These are phyloP conservation scores for Stachybotrys elegans DNA, from an alignment of 2,329 filamentous ascomycete species.

Conservation along the genomic window DNA sequence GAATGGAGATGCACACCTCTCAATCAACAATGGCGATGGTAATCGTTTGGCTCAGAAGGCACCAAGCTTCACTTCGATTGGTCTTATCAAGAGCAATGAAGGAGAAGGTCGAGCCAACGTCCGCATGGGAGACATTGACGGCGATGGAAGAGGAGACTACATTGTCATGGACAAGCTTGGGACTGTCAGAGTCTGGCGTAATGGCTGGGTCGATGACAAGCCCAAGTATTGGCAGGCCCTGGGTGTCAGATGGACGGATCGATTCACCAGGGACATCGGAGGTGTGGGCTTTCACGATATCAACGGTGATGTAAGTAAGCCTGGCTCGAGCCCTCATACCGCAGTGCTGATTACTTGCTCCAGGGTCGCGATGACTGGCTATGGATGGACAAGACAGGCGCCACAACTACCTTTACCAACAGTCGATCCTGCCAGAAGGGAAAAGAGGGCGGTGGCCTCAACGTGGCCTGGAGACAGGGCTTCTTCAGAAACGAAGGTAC, in stretches of 20 bases:
- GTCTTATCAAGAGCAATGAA: background rate
- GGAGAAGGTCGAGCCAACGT: background rate
- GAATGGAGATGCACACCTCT: background rate
- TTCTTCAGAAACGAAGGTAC: no score
- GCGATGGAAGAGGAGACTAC: conserved; percentile 9
- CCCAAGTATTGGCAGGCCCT: conserved; percentile 26
- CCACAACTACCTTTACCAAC: conserved; percentile 15
- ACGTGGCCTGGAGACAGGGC: no score
- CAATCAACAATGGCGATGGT: conserved; percentile 9
- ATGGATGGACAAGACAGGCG: conserved; percentile 13
- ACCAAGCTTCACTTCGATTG: conserved; percentile 4
- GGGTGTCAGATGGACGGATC: no score
- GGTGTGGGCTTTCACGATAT: no score
- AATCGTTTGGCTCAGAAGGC: no score
- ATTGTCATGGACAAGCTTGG: conserved; percentile 5
- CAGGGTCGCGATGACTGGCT: conserved; percentile 7
- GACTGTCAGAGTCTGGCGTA: conserved; percentile 6
- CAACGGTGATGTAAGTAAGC: background rate
- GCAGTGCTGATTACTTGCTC: no score
- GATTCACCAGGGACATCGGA: no score
- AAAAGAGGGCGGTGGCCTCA: background rate
- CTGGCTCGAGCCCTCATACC: no score
- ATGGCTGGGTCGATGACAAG: conserved; percentile 4
- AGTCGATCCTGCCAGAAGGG: conserved; percentile 2
- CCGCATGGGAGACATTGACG: conserved; percentile 10